Evolutionary conservation across 2,329 filamentous ascomycete species (phyloP).

Genomic region (Tolypocladium amazonense): DNA sequence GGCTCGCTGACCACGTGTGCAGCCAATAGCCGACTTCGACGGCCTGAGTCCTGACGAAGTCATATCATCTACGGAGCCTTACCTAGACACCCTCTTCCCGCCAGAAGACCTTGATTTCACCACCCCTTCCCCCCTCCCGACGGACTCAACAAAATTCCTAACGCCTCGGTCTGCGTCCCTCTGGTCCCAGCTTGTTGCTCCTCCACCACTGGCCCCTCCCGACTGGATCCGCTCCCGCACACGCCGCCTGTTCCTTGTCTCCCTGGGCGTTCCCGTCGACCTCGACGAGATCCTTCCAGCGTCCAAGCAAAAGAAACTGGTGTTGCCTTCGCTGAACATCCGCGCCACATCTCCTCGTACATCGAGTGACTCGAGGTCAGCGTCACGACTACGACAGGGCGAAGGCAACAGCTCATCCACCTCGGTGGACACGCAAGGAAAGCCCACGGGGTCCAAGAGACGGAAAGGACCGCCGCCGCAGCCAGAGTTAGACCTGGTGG

Average conservation of each 20-base stretch:
- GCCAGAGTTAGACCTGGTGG: conserved; percentile 69
- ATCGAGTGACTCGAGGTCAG: conserved; percentile 42
- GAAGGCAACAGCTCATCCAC: conserved; percentile 45
- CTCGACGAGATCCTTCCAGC: conserved; percentile 94
- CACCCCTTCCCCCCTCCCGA: conserved; percentile 37
- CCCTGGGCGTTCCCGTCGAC: conserved; percentile 89
- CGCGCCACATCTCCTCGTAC: conserved; percentile 42
- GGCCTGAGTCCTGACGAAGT: conserved; percentile 51
- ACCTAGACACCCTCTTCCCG: conserved; percentile 57
- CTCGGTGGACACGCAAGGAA: conserved; percentile 49
- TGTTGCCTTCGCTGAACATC: conserved; percentile 81
- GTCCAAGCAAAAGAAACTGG: conserved; percentile 94
- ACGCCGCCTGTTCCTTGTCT: conserved; percentile 87
- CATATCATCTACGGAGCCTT: conserved; percentile 49
- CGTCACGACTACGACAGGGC: conserved; percentile 33
- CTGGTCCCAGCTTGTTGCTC: conserved; percentile 93
- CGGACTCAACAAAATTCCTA: conserved; percentile 59
- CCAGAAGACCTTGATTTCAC: conserved; percentile 42
- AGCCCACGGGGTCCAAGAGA: conserved; percentile 31
- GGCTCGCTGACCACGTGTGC: conserved; percentile 12
- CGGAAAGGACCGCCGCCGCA: conserved; percentile 53
- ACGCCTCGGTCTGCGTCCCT: conserved; percentile 81
- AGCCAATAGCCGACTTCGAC: conserved; percentile 61
- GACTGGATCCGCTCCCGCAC: conserved; percentile 98
- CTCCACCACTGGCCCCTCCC: conserved; percentile 85